Base-by-base conservation (phyloP, 164 flowering plant species). In the Sextonia rubra region DNA sequence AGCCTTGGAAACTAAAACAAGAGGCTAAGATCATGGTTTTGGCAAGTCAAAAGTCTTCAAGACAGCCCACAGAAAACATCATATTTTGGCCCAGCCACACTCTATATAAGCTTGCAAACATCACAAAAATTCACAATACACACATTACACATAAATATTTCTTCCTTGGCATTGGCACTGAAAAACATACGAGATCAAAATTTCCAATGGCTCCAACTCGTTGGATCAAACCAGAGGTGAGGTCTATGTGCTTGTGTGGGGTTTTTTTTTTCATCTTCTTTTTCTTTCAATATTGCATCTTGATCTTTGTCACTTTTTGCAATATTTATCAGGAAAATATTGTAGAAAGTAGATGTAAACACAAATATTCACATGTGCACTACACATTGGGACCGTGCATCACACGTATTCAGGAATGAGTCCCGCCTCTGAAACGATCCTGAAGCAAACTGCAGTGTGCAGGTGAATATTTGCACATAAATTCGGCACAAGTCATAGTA, bases 201-300 rank as follows among this genome's bases (percentile, higher is more conserved):
- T 25, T 66, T 44, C 25, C 20, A 66, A 66, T 66, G 69, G 69
- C 69, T 4, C 63, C 66, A 12, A 81, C 82, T 8, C 90, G 90
- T 71, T 89, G 92, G 92, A 72, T 87, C 69, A 89, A 75, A 77
- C 90, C 90, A 9, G 92, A 89, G 88, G 92, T 87, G 60, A 7
- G 69, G 18, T 15, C 22, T 11, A 0, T 29, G 37, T 64, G 15
- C 9, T 18, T 32, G 5, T 61, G 27, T 61, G 24, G 12, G 1
- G 24, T 22, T 61, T n/a, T 32, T 14, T 64, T 29, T 17, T 30
- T 18, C 2, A 17, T 65, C 17, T 27, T 18, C 2, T 30, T 65
- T 30, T 27, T 65, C 15, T 27, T 17, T 1, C 29, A 23, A n/a
- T 0, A 11, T 12, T 14, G 0, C 55, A 8, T 44, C 24, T n/a